Percentiles rank a stretch among this genome's conserved stretches.
Evolutionary conservation across 768 basidiomycete species (phyloP).

Genomic region (Suillus paluster): DNA sequence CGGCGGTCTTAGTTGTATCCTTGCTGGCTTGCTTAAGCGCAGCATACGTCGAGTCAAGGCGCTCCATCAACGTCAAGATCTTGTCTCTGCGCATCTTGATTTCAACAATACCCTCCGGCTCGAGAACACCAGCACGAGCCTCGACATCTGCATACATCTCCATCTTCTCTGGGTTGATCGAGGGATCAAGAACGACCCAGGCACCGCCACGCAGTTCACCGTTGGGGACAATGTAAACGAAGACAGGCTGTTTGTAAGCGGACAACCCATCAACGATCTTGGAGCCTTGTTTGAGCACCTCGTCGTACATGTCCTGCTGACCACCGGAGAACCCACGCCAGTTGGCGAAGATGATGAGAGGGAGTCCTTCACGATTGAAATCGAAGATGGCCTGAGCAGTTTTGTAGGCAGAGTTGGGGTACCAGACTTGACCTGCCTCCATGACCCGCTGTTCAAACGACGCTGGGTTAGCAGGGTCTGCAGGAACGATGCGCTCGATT

Average conservation of each 20-base stretch:
- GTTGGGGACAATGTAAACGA: slow-evolving; percentile 98
- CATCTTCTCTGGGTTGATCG: slow-evolving; percentile 97
- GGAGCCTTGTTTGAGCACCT: slow-evolving; percentile 94
- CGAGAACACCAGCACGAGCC: slow-evolving; percentile 93
- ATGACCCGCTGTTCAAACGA: slow-evolving; percentile 98
- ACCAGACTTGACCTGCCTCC: slow-evolving; percentile 99
- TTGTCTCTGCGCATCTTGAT: slow-evolving; percentile 98
- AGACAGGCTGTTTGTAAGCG: slow-evolving; percentile 95
- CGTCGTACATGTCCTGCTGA: slow-evolving; percentile 99
- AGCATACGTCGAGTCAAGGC: slow-evolving; percentile 85
- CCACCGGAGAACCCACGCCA: slow-evolving; percentile 99
- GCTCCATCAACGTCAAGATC: slow-evolving; percentile 88
- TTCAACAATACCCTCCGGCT: slow-evolving; percentile 97
- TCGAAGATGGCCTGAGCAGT: slow-evolving; percentile 99
- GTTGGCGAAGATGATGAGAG: slow-evolving; percentile 98
- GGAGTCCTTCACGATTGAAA: slow-evolving; percentile 95
- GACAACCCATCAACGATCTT: slow-evolving; percentile 99
- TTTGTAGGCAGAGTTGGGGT: slow-evolving; percentile 99
- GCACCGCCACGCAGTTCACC: slow-evolving; percentile 99
- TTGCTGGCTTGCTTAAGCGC: slow-evolving; percentile 80
- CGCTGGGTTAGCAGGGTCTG: slow-evolving; percentile 95
- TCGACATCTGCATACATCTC: slow-evolving; percentile 99
- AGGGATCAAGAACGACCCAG: slow-evolving; percentile 98
- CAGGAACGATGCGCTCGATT: slow-evolving; percentile 94
- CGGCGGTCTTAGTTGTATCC: slow-evolving; percentile 69